Conservation (phyloP, 1,284 basidiomycete species). For the Exobasidium cylindrosporum region DNA sequence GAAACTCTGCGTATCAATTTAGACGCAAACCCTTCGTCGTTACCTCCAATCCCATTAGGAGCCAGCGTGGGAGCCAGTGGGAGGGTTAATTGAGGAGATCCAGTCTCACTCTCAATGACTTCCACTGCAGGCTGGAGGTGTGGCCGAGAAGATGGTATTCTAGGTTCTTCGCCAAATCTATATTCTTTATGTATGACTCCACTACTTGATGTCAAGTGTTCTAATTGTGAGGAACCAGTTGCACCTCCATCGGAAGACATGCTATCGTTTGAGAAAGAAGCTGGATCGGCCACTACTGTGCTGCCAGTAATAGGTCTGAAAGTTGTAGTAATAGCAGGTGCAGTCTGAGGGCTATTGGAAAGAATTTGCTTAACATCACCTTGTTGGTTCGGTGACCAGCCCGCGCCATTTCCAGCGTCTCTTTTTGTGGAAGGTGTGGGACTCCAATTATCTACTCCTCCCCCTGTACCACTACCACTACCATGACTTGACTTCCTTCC, state of each 20-base stretch:
- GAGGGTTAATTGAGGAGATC: slow-evolving; percentile 11
- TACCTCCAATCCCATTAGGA: slow-evolving; percentile 9
- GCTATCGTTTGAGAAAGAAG: slow-evolving; percentile 46
- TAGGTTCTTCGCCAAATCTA: neutral
- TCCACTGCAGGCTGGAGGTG: slow-evolving; percentile 7
- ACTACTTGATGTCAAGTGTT: slow-evolving; percentile 20
- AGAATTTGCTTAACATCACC: neutral
- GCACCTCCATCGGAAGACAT: slow-evolving; percentile 7
- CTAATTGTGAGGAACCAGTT: neutral
- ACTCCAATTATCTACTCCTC: slow-evolving; percentile 10
- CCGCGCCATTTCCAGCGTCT: neutral
- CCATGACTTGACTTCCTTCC: slow-evolving; percentile 30
- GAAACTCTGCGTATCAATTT: slow-evolving; percentile 90
- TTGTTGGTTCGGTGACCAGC: neutral
- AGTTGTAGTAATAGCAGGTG: neutral
- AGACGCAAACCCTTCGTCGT: slow-evolving; percentile 63
- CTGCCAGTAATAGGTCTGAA: slow-evolving; percentile 41
- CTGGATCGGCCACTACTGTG: slow-evolving; percentile 42
- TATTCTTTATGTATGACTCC: slow-evolving; percentile 18
- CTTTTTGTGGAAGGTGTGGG: neutral
- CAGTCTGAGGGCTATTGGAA: neutral
- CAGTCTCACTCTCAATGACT: slow-evolving; percentile 1
- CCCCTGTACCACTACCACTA: neutral
- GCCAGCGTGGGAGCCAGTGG: neutral
- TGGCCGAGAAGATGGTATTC: neutral